phyloP scores from a whole-genome alignment of 1,284 basidiomycete species.

The Malassezia yamatoensis region DNA sequence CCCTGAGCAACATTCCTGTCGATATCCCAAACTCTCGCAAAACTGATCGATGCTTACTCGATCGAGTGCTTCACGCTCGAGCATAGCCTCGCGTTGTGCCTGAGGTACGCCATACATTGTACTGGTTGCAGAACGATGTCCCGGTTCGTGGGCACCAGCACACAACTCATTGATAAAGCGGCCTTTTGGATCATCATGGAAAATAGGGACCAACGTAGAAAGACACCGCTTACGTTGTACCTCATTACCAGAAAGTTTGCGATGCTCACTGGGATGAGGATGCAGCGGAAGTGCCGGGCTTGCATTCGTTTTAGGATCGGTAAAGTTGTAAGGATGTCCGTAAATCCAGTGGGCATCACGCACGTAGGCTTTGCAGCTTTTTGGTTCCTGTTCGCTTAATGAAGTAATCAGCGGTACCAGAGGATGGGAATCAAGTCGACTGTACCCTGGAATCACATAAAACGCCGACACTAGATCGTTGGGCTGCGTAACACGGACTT shows the following conservation, averaged over 20 bases:
- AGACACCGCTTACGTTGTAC: constrained; percentile 16
- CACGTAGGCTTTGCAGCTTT: not conserved
- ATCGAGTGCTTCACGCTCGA: constrained; percentile 37
- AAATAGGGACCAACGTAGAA: constrained; percentile 42
- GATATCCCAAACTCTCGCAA: constrained; percentile 45
- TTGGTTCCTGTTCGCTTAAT: not conserved
- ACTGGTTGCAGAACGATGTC: not conserved
- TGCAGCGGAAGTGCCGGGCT: constrained; percentile 35
- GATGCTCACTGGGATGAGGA: not conserved
- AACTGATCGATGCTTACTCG: constrained; percentile 33
- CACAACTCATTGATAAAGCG: constrained; percentile 43
- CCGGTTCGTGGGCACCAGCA: constrained; percentile 37
- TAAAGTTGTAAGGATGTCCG: constrained; percentile 39
- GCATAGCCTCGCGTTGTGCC: constrained; percentile 24
- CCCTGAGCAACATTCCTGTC: constrained; percentile 44
- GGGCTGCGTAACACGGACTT: not conserved
- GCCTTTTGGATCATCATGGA: constrained; percentile 46
- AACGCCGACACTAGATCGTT: constrained; percentile 18
- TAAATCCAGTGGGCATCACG: constrained; percentile 28
- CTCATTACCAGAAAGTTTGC: not conserved
- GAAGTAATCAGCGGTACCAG: constrained; percentile 28
- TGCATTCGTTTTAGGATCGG: not conserved
- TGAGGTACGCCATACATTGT: constrained; percentile 4
- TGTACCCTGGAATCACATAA: constrained; percentile 42
- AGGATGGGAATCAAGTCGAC: constrained; percentile 29